Evolutionary conservation across 2,329 filamentous ascomycete genomes (phyloP), one percentile per base, ranked within the genome.

Genomic region (Helicocarpus griseus): DNA sequence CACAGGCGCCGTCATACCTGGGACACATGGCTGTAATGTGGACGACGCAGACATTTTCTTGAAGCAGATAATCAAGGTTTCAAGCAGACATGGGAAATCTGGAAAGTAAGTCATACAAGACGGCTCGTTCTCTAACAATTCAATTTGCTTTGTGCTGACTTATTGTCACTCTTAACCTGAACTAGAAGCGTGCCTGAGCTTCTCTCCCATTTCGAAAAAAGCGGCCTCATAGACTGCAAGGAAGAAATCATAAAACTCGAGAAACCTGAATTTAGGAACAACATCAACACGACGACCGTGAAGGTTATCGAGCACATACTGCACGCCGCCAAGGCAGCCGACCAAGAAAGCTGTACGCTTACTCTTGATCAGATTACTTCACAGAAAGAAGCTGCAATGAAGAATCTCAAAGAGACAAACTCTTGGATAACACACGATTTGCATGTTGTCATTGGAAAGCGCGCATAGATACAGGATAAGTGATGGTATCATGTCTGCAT

Each of bases 141-240:
- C 19, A 9, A 22, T 7, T 22, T 5, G 17, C 29, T 46, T n/a
- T 17, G 6, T 24, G n/a, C 5, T 45, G n/a, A 6, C n/a, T 36
- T 6, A 11, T 35, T 19, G 9, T 35, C 21, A 13, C 19, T 47
- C 21, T 4, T 24, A 14, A 4, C 13, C 24, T 29, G 21, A 47
- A 24, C 8, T n/a, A 47, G 44, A 31, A 35, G 29, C 44, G 44
- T 35, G 19, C 21, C 13, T n/a, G 19, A 47, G 21, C 21, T 47
- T 3, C 35, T 1, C 21, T n/a, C 29, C 13, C 28, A 35, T 17
- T 47, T 47, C 31, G 22, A 47, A 35, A 47, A 24, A 26, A 35
- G 44, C 5, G 44, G 44, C 19, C 44, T 47, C 44, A 33, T 22
- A n/a, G 44, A 36, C n/a, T 47, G 44, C 44, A 47, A 24, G n/a